Conservation (phyloP, 164 flowering plant genomes). For the Stephania cephalantha region DNA sequence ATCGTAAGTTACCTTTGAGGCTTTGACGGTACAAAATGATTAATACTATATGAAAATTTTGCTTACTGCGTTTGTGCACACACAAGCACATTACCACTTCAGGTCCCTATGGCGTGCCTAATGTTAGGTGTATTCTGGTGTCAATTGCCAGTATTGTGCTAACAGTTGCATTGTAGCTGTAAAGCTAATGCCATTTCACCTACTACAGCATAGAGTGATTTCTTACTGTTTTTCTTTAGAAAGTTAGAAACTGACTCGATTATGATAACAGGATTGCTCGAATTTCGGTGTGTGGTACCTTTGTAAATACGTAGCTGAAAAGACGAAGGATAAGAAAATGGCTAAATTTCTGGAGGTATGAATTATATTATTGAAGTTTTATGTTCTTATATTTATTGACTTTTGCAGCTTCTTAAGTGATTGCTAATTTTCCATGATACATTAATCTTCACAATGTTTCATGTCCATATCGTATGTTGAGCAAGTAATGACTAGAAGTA, state of each 20-base stretch:
- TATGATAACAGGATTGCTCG: conserved; percentile 12
- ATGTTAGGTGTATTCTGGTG: not conserved
- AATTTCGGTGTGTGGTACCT: conserved; percentile 14
- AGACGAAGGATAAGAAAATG: conserved; percentile 1
- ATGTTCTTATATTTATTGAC: not conserved
- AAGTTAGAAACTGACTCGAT: not conserved
- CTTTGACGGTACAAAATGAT: not conserved
- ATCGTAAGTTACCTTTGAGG: not conserved
- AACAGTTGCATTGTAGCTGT: not conserved
- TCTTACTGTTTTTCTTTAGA: not conserved
- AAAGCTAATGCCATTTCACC: not conserved
- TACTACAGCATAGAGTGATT: not conserved
- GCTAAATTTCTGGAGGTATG: conserved; percentile 11
- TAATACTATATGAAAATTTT: too few relatives aligned
- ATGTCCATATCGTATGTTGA: not conserved
- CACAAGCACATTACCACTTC: not conserved
- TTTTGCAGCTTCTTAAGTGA: not conserved
- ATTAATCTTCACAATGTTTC: not conserved
- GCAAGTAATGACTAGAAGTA: not conserved
- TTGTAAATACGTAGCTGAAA: conserved; percentile 1
- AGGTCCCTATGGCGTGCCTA: not conserved
- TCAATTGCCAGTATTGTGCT: not conserved
- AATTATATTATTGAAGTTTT: not conserved
- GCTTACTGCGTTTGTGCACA: not conserved
- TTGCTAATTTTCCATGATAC: not conserved